Evolutionary conservation across 2,329 filamentous ascomycete species (phyloP), one percentile per base, ranked within the genome.

Genomic region (Nemania abortiva): DNA sequence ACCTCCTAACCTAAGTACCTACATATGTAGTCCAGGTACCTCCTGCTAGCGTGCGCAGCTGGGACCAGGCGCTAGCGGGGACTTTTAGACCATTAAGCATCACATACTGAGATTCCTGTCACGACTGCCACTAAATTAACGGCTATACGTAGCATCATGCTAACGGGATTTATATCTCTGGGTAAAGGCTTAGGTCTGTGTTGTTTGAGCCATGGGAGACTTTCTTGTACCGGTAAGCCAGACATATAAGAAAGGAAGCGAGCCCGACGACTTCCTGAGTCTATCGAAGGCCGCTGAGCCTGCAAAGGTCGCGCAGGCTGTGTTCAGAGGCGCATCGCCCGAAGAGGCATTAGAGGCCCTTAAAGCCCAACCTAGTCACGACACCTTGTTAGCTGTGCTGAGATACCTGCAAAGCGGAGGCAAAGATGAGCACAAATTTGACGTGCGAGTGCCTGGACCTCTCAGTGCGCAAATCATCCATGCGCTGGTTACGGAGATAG

Each of bases 391-490:
- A 6, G 80, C 81, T 0, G 82, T 85, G 5, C 79, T 94, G 47
- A 78, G 78, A 13, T 90, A 86, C 72, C 81, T 93, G 3, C 74
- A 79, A 27, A 74, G 79, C 53, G 75, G 77, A 53, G 61, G 66
- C 22, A 65, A 75, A 50, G 69, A 68, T 39, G 74, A 72, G 1
- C 69, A 71, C 11, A 68, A 70, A 4, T 89, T 91, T 76, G 86
- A 87, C 73, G 85, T 95, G 58, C 83, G 85, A 53, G 79, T 83
- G 2, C 90, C 93, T 3, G 87, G 87, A 37, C 90, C 95, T 1
- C 82, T 89, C 69, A 88, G 90, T 65, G 90, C 93, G 22, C 92
- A 94, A 74, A 88, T 98, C 37, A 84, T 95, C 61, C 90, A 94
- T 76, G 82, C 88, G 2, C 82, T 99, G 42, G 89, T 97, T 67